Evolutionary conservation across 2,329 filamentous ascomycete species (phyloP).

Genomic region (Exophiala xenobiotica): DNA sequence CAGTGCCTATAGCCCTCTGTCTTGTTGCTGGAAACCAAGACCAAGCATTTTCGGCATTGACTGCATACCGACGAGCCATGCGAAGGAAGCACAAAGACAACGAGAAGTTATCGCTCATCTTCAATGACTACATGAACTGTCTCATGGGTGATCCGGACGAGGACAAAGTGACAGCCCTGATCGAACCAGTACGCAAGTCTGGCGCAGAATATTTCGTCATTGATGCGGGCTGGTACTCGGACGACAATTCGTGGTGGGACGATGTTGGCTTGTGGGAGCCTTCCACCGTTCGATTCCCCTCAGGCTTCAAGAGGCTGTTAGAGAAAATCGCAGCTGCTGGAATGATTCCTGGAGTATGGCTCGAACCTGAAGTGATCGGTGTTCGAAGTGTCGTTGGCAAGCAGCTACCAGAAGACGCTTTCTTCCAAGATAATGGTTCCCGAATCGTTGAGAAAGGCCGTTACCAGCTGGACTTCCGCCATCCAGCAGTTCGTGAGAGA

Average conservation of each 20-base stretch:
- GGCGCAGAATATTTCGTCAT: conserved; percentile 42
- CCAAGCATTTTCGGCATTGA: conserved; percentile 33
- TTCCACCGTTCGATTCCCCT: conserved; percentile 35
- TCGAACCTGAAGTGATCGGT: conserved; percentile 41
- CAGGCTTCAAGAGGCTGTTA: conserved; percentile 34
- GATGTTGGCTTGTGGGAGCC: conserved; percentile 40
- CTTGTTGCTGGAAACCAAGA: conserved; percentile 29
- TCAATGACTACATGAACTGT: conserved; percentile 45
- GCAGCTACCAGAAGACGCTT: conserved; percentile 35
- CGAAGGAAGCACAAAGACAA: conserved; percentile 35
- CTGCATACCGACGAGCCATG: conserved; percentile 35
- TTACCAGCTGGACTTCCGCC: conserved; percentile 39
- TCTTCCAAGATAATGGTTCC: conserved; percentile 36
- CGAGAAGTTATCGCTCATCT: conserved; percentile 35
- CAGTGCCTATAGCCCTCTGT: conserved; percentile 31
- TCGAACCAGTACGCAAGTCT: conserved; percentile 33
- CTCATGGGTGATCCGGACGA: conserved; percentile 41
- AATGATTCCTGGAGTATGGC: conserved; percentile 37
- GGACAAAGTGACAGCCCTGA: conserved; percentile 34
- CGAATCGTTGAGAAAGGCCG: conserved; percentile 37
- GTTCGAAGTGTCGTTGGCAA: conserved; percentile 32
- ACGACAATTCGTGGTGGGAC: conserved; percentile 40
- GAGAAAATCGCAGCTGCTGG: conserved; percentile 31
- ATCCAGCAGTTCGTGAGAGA: conserved; percentile 28
- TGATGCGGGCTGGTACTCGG: conserved; percentile 41